Evolutionary conservation across 345 rosid species (phyloP).

Genomic region (Mallotus nudiflorus): DNA sequence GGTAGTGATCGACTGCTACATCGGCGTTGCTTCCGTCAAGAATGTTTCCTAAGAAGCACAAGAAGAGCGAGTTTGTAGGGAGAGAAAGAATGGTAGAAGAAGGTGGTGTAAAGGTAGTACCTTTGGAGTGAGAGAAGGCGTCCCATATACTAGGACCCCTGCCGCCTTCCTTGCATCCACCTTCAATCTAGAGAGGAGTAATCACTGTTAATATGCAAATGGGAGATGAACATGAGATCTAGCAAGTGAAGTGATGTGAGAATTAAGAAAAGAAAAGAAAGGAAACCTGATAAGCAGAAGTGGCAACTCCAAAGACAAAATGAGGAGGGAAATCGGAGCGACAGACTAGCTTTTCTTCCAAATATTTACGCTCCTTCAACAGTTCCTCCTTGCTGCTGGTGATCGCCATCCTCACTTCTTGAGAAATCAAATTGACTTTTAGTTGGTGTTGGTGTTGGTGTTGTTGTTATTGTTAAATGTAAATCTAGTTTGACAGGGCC

Average conservation of each 20-base stretch:
- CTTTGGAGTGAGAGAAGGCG: slow-evolving; percentile 65
- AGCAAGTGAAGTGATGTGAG: no score
- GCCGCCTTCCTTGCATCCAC: slow-evolving; percentile 72
- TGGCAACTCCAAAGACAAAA: slow-evolving; percentile 65
- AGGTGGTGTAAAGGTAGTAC: slow-evolving; percentile 25
- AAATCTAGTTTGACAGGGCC: not conserved
- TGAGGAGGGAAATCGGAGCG: slow-evolving; percentile 50
- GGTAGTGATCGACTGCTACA: slow-evolving; percentile 37
- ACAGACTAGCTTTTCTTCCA: slow-evolving; percentile 15
- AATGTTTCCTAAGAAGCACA: slow-evolving; percentile 48
- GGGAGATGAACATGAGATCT: no score
- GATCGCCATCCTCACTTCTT: not conserved
- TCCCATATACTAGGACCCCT: slow-evolving; percentile 91
- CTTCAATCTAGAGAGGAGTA: slow-evolving; percentile 70
- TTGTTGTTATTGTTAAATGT: no score
- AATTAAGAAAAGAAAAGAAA: not conserved
- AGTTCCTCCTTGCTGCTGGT: slow-evolving; percentile 34
- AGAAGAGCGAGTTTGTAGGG: not conserved
- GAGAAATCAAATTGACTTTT: no score
- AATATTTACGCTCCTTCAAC: slow-evolving; percentile 16
- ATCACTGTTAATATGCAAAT: no score
- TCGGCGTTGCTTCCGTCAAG: slow-evolving; percentile 60
- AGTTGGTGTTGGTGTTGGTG: no score
- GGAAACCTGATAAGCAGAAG: slow-evolving; percentile 58
- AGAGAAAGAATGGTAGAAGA: not conserved